Evolutionary conservation across 192 early-diverging fungal genomes (phyloP), one percentile per base, ranked within the genome.

Genomic region (Kappamyces sp.): DNA sequence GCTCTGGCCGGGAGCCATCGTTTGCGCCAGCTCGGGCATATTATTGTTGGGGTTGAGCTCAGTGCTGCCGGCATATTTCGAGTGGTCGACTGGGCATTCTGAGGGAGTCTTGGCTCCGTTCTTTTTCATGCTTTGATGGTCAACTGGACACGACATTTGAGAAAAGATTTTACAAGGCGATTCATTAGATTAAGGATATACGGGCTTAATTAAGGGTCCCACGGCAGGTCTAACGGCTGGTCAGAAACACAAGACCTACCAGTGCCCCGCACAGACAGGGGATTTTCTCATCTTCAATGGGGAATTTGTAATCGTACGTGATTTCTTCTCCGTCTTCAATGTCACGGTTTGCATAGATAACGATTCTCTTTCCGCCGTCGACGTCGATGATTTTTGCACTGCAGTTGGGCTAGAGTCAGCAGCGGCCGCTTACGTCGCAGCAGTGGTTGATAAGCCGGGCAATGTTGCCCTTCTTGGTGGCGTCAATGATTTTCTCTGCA

Each of bases 271-370:
- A 99, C 40, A 90, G 74, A 66, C 96, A 99, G n/a, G 94, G 96
- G 60, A 99, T 97, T 74, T 99, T 99, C 61, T 89, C 88, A 8
- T 86, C 86, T 61, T 93, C 91, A 49, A 91, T 77, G 3, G 90
- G 90, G 66, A 90, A 93, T 77, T 97, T 94, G 83, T 99, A 99
- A 69, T 99, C 93, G 67, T 99, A 99, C 0, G 97, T 99, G 62
- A 99, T 91, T 66, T 99, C 97, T 62, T 98, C 95, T 36, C 91
- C 95, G 48, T 83, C 86, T 59, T 89, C 83, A 62, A 98, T 97
- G 54, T 93, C 88, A 13, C 87, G 74, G 69, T 91, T 91, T 40
- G 97, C 97, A 73, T 99, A 98, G 60, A 99, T 99, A 40, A 94
- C 95, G 69, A 98, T 98, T 59, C 90, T 90, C 71, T 94, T 97